A percentile compares a stretch with the other conserved stretches of the same genome.
phyloP scores from a whole-genome alignment of 163 green algal genomes.

The Chlorella variabilis region DNA sequence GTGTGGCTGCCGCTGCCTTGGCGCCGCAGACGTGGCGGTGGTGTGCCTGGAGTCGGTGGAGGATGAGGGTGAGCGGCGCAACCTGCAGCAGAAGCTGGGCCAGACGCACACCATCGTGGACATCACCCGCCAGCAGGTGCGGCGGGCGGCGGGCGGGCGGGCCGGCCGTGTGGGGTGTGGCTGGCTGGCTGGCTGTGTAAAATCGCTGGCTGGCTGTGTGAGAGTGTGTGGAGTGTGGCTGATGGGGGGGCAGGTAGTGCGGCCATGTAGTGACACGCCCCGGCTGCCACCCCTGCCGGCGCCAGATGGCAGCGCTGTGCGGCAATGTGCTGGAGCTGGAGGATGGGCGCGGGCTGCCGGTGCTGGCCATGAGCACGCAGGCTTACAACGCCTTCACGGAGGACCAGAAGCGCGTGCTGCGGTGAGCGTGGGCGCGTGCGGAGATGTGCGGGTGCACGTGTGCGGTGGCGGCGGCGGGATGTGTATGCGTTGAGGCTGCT shows the following conservation, averaged over 20 bases:
- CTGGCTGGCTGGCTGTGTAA: neutral
- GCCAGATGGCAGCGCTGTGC: conserved; percentile 91
- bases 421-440: neutral
- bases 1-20: too few species aligned
- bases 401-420: conserved; percentile 67
- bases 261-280: neutral
- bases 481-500: neutral
- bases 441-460: too few species aligned
- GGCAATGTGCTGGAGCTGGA: conserved; percentile 95
- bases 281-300: neutral
- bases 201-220: too few species aligned
- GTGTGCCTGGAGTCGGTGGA: conserved; percentile 85
- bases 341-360: conserved; percentile 80
- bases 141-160: neutral
- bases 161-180: neutral
- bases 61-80: conserved; percentile 72
- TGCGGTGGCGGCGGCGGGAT: too few species aligned
- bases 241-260: too few species aligned
- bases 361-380: conserved; percentile 90
- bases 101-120: conserved; percentile 76
- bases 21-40: conserved; percentile 76
- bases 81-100: conserved; percentile 62
- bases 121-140: conserved; percentile 71
- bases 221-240: too few species aligned
- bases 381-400: conserved; percentile 90